Percentiles rank a stretch among this genome's conserved stretches.
These are phyloP conservation scores for Danielozyma ontarioensis DNA, from an alignment of 805 yeast genomes.

Conservation along the genomic window DNA sequence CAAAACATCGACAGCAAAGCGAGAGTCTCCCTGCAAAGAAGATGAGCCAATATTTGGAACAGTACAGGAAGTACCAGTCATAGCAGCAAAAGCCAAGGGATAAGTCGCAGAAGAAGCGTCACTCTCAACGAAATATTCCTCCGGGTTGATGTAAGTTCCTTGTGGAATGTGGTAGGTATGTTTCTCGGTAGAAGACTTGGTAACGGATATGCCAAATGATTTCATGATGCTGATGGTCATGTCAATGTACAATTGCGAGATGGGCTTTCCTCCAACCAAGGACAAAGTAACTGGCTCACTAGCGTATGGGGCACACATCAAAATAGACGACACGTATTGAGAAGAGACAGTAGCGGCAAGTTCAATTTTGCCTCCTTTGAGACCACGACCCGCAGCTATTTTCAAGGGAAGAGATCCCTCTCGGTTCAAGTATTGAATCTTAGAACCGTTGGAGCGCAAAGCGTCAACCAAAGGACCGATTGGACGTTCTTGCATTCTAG, in stretches of 20 bases:
- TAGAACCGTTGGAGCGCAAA: conserved; percentile 71
- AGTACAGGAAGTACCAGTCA: conserved; percentile 89
- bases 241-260: conserved; percentile 90
- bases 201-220: conserved; percentile 77
- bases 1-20: conserved; percentile 90
- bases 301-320: conserved; percentile 98
- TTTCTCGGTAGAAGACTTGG: conserved; percentile 61
- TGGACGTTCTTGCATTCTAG: conserved; percentile 96
- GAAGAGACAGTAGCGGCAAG: conserved; percentile 95
- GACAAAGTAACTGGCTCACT: conserved; percentile 79
- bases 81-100: conserved; percentile 95
- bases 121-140: conserved; percentile 84
- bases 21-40: conserved; percentile 95
- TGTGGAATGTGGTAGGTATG: conserved; percentile 89
- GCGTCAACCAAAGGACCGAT: conserved; percentile 96
- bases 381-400: conserved; percentile 61
- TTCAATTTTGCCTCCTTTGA: conserved; percentile 89
- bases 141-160: conserved; percentile 75
- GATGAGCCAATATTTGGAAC: conserved; percentile 90
- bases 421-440: conserved; percentile 62
- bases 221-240: conserved; percentile 97
- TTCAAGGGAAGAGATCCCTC: conserved; percentile 84
- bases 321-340: conserved; percentile 91
- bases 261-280: conserved; percentile 94
- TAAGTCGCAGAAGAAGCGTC: conserved; percentile 98